Conservation (phyloP, 345 rosid species). For the Trapa incisa region DNA sequence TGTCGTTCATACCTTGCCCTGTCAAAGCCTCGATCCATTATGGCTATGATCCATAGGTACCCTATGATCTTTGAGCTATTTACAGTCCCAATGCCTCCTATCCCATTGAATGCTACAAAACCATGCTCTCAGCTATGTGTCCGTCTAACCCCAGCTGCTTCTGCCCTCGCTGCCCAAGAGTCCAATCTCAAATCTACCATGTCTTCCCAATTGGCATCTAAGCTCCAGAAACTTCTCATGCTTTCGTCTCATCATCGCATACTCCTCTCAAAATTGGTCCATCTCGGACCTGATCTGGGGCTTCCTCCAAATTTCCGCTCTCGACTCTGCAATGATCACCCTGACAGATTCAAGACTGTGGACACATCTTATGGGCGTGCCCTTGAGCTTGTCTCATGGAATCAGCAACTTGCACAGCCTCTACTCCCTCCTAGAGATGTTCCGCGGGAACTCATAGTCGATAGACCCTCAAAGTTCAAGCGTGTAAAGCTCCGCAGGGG, state of each 20-base stretch:
- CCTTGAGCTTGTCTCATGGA: slow-evolving; percentile 77
- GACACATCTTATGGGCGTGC: slow-evolving; percentile 80
- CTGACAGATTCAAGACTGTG: slow-evolving; percentile 56
- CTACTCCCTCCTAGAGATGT: slow-evolving; percentile 25
- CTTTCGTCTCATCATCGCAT: slow-evolving; percentile 60
- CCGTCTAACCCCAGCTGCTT: slow-evolving; percentile 64
- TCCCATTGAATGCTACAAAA: slow-evolving; percentile 71
- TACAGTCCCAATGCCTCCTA: slow-evolving; percentile 43
- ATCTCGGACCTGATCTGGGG: slow-evolving; percentile 79
- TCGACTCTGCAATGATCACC: slow-evolving; percentile 69
- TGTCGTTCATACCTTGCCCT: slow-evolving; percentile 60
- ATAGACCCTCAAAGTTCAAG: slow-evolving; percentile 77
- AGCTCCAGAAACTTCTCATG: slow-evolving; percentile 85
- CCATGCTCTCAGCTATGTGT: slow-evolving; percentile 56
- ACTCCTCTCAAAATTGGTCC: slow-evolving; percentile 70
- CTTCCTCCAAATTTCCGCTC: slow-evolving; percentile 81
- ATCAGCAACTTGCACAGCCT: slow-evolving; percentile 40
- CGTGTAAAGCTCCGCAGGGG: slow-evolving; percentile 65
- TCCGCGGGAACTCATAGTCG: slow-evolving; percentile 45
- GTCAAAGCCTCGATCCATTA: slow-evolving; percentile 35
- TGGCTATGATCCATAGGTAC: slow-evolving; percentile 66
- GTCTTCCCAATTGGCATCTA: slow-evolving; percentile 44
- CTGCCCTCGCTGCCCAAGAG: slow-evolving; percentile 45
- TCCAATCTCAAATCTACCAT: slow-evolving; percentile 38
- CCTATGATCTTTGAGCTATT: slow-evolving; percentile 73